A percentile compares a stretch with the other conserved stretches of the same genome.
These are phyloP conservation scores for Penicillium fuscoglaucum DNA, from an alignment of 2,329 filamentous ascomycete species.

Conservation along the genomic window DNA sequence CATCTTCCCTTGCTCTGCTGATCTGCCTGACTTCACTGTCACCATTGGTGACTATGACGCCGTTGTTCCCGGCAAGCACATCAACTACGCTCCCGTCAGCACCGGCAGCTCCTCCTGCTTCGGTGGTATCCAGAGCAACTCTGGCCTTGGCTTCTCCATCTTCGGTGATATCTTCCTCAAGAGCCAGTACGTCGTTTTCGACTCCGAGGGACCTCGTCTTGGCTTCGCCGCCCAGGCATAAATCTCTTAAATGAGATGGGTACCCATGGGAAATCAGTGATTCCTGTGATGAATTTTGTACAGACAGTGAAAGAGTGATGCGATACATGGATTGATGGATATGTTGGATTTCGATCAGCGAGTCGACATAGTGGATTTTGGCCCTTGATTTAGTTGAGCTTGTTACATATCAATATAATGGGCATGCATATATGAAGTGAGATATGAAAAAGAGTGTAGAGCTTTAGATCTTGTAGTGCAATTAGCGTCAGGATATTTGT, in stretches of 20 bases:
- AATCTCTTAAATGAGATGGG: not conserved
- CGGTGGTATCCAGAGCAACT: slow-evolving; percentile 70
- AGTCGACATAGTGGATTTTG: slow-evolving; percentile 6
- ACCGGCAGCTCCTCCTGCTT: slow-evolving; percentile 58
- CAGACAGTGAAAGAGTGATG: slow-evolving; percentile 2
- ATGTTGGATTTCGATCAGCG: not conserved
- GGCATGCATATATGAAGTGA: not conserved
- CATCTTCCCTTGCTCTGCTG: slow-evolving; percentile 53
- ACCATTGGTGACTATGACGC: slow-evolving; percentile 52
- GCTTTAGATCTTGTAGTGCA: not conserved
- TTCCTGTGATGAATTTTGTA: slow-evolving; percentile 5
- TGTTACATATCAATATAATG: not conserved
- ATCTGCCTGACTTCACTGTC: slow-evolving; percentile 56
- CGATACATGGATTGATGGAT: slow-evolving; percentile 4
- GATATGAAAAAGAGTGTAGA: not conserved
- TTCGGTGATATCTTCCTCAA: slow-evolving; percentile 80
- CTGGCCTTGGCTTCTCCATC: slow-evolving; percentile 63
- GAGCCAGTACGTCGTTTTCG: slow-evolving; percentile 72
- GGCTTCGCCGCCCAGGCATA: slow-evolving; percentile 50
- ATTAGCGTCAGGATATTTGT: slow-evolving; percentile 1
- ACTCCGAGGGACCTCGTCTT: slow-evolving; percentile 51
- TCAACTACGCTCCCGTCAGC: slow-evolving; percentile 54
- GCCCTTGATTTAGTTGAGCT: not conserved
- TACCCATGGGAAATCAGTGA: not conserved
- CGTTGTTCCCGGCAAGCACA: slow-evolving; percentile 54